Evolutionary conservation across 176 grass and related monocot genomes (phyloP), one percentile per base, ranked within the genome.

Genomic region (Poa annua): DNA sequence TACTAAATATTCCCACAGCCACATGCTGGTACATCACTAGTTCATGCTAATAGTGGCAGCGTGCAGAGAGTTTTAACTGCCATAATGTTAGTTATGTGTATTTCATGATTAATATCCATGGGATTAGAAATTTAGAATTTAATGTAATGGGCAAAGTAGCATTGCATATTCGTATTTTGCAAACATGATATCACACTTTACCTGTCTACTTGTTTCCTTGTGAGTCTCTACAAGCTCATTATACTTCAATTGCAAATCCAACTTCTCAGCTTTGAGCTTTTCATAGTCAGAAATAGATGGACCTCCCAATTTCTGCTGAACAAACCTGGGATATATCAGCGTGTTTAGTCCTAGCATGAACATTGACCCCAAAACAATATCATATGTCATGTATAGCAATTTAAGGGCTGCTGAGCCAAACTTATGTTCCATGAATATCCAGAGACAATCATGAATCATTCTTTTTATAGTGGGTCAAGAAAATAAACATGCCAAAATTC

Each of bases 211-310:
- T 86, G 88, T 87, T 70, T 93, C 91, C 85, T 80, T 90, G 48
- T 98, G 96, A 63, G 76, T 83, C 41, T 80, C 85, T 33, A 93
- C 45, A 76, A 98, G 96, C 48, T 95, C 87, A 78, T 95, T 86
- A 78, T 95, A 95, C 89, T 95, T 95, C 77, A 91, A 79, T n/a
- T 98, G 91, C 83, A 98, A 68, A 71, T 95, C 96, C 68, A 94
- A 80, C 53, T 93, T 98, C 81, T 98, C 92, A 69, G 96, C 92
- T 79, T 93, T 88, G 70, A 98, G 85, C 50, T 91, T 98, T 90
- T 98, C 92, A 88, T 93, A 94, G 19, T 93, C 91, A 3, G 91
- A 93, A 76, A 95, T 80, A 6, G 91, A 98, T 52, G 92, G 96
- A 7, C 96, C 96, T 13, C 96, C 96, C 75, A 98, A 61, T 75